Percentiles rank a stretch among this genome's conserved stretches.
Conservation (phyloP, 495 filamentous ascomycete genomes). For the Extremus antarcticus region DNA sequence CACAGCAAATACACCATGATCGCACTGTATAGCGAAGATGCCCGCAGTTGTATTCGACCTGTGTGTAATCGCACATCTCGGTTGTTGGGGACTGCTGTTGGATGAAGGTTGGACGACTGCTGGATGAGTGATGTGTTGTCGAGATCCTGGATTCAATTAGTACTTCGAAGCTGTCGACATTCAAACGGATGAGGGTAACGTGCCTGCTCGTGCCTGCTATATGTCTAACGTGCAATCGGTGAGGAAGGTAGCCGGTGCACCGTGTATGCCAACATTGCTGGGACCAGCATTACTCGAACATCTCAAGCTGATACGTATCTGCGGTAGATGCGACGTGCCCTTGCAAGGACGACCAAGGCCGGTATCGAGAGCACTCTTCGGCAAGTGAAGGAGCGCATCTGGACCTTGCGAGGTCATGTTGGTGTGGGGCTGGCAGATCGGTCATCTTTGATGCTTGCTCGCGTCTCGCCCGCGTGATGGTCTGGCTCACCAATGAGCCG, state of each 20-base stretch:
- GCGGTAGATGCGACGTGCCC: no score
- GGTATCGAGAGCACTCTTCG: background rate
- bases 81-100: no score
- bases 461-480: background rate
- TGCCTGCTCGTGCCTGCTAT: background rate
- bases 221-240: background rate
- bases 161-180: no score
- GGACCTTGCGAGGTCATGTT: background rate
- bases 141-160: no score
- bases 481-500: background rate
- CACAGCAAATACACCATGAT: slow-evolving; percentile 37
- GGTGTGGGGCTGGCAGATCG: background rate
- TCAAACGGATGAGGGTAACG: no score
- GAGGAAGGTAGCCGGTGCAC: background rate
- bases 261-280: background rate
- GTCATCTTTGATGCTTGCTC: background rate
- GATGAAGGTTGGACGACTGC: no score
- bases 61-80: slow-evolving; percentile 46
- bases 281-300: background rate
- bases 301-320: background rate
- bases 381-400: background rate
- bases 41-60: slow-evolving; percentile 40
- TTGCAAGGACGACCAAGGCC: no score
- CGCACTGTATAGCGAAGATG: slow-evolving; percentile 41
- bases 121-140: no score